A percentile compares a stretch with the other conserved stretches of the same genome.
These are phyloP conservation scores for Colletotrichum sp. DNA, from an alignment of 2,329 filamentous ascomycete genomes.

Conservation along the genomic window DNA sequence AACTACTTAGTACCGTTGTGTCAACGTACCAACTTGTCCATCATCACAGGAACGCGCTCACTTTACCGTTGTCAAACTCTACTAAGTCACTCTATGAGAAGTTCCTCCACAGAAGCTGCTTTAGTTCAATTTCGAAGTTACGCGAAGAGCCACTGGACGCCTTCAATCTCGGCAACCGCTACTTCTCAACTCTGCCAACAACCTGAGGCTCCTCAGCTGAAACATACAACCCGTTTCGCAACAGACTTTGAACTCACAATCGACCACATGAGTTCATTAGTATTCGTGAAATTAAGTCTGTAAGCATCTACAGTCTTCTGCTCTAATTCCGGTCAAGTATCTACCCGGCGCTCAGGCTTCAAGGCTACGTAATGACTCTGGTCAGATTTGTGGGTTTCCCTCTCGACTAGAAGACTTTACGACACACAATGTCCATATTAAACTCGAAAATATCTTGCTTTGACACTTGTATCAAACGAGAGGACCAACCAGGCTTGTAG, in stretches of 20 bases:
- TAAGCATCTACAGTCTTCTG: background rate
- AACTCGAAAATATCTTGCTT: background rate
- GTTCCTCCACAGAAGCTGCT: background rate
- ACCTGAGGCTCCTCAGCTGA: background rate
- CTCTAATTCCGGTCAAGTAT: background rate
- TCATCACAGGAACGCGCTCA: background rate
- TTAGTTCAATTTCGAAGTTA: background rate
- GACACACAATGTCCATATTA: background rate
- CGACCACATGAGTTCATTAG: accelerated
- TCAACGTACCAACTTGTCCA: background rate
- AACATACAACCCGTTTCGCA: background rate
- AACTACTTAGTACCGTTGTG: background rate
- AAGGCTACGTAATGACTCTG: background rate
- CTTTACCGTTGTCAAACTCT: accelerated
- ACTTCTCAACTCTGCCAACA: background rate
- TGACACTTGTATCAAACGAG: background rate
- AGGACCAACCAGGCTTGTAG: background rate
- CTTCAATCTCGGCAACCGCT: background rate
- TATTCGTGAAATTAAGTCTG: background rate
- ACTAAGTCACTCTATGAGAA: background rate
- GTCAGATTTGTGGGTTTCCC: background rate
- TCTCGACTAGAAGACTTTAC: background rate
- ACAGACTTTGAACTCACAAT: background rate
- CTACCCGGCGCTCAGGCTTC: background rate
- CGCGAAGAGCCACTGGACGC: background rate